Evolutionary conservation across 139 green algal genomes (phyloP).

Genomic region (Astrephomene gubernaculifera): DNA sequence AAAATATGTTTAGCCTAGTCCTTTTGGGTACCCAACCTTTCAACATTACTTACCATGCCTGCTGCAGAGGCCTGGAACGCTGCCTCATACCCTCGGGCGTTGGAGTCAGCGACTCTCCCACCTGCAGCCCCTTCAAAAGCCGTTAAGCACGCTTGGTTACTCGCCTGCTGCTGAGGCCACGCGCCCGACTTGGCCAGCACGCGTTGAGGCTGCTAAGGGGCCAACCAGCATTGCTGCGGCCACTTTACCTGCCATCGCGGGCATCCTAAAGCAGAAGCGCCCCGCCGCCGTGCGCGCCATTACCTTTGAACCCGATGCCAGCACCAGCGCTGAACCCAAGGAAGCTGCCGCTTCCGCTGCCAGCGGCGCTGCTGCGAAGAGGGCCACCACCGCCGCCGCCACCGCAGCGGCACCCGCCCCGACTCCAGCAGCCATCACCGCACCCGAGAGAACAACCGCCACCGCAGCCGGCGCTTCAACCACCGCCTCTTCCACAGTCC

Average conservation of each 20-base stretch:
- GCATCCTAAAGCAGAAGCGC: slow-evolving; percentile 15
- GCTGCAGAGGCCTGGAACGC: background rate
- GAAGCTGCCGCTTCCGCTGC: background rate
- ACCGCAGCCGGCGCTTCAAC: background rate
- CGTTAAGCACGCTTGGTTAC: background rate
- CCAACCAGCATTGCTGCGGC: slow-evolving; percentile 17
- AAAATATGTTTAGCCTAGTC: too few species aligned
- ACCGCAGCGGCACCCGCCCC: too few species aligned
- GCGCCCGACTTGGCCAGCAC: background rate
- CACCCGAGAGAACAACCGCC: background rate
- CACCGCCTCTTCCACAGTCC: background rate
- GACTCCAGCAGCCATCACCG: background rate
- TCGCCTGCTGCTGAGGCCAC: background rate
- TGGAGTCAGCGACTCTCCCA: slow-evolving; percentile 29
- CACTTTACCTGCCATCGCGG: slow-evolving; percentile 19
- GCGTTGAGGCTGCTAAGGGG: background rate
- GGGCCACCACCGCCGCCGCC: background rate
- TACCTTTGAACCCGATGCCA: background rate
- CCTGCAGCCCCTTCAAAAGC: slow-evolving; percentile 29
- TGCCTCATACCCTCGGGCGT: slow-evolving; percentile 15
- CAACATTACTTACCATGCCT: too few species aligned
- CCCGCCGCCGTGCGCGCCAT: background rate
- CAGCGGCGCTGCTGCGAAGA: background rate
- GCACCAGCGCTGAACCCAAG: background rate
- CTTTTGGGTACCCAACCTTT: too few species aligned